A percentile compares a stretch with the other conserved stretches of the same genome.
These are phyloP conservation scores for Pelargonium fulgidum DNA, from an alignment of 441 rosid species.

Conservation along the genomic window DNA sequence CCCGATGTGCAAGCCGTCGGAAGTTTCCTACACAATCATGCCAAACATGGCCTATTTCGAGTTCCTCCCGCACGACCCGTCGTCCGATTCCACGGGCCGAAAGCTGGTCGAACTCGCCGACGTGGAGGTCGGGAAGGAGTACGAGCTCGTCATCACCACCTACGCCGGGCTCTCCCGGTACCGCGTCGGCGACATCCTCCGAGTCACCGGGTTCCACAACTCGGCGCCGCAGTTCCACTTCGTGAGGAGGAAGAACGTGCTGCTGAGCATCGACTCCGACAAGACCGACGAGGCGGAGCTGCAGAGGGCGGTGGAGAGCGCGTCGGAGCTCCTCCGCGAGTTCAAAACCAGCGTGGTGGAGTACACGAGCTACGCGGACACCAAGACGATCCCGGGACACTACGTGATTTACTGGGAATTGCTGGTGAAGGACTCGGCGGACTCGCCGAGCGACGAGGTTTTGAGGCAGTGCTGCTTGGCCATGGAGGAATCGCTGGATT, in stretches of 20 bases:
- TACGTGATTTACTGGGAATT: slow-evolving; percentile 83
- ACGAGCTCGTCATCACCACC: slow-evolving; percentile 80
- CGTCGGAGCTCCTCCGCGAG: slow-evolving; percentile 38
- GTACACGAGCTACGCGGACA: slow-evolving; percentile 81
- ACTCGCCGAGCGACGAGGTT: slow-evolving; percentile 37
- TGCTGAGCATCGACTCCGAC: slow-evolving; percentile 82
- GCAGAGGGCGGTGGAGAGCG: slow-evolving; percentile 65
- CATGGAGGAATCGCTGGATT: slow-evolving; percentile 78
- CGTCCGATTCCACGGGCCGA: slow-evolving; percentile 22
- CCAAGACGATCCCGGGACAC: slow-evolving; percentile 77
- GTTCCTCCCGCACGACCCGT: slow-evolving; percentile 51
- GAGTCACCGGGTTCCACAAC: slow-evolving; percentile 85
- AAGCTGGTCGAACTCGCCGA: slow-evolving; percentile 59
- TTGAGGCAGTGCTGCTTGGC: slow-evolving; percentile 58
- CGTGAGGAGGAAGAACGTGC: slow-evolving; percentile 67
- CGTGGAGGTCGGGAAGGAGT: slow-evolving; percentile 73
- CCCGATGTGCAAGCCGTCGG: slow-evolving; percentile 73
- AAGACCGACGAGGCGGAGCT: slow-evolving; percentile 92
- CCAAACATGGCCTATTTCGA: slow-evolving; percentile 96
- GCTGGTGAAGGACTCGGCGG: slow-evolving; percentile 36
- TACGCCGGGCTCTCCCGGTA: slow-evolving; percentile 75
- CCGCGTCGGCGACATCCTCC: slow-evolving; percentile 87
- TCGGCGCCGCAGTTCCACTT: slow-evolving; percentile 86
- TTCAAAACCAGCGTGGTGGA: slow-evolving; percentile 69
- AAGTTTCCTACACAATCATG: slow-evolving; percentile 86